Base-by-base conservation (phyloP, 129 eudicot species). In the Tagetes erecta region DNA sequence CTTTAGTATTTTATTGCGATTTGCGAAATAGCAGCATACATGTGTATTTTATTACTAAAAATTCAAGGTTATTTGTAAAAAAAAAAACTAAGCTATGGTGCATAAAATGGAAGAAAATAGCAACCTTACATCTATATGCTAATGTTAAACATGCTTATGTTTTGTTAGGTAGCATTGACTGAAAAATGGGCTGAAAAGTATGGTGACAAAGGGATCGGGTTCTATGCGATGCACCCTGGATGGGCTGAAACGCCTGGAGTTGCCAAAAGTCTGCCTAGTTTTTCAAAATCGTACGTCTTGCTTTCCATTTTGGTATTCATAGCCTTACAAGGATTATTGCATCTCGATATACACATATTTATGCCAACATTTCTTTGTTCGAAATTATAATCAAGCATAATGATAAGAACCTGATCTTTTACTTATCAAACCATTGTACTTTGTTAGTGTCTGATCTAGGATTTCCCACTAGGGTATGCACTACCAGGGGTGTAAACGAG, bases 201-300 rank as follows among this genome's bases (percentile, higher is more conserved):
- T 72, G 73, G 78, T 20, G 84, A 80, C 50, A 86, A 80, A 81
- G 96, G 97, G 45, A 90, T 93, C 34, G 95, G 96, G 34, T 90
- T 93, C 89, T 93, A 93, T 69, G 74, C 82, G 5, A 93, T 93
- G 98, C 98, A 90, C 86, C 98, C 97, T 35, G 98, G 98, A 38
- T 93, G 98, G 97, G 92, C 96, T 5, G 97, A 88, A 81, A 93
- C 97, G 0, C 97, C 98, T 39, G 96, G 96, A 79, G 96, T 93
- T 63, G 60, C 89, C 71, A 93, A 76, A 52, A 86, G 95, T 83
- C 39, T 93, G 78, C 92, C 98, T 3, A 76, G 79, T 11, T 93
- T 93, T 76, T 86, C 95, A 37, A 58, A 90, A 83, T 68, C 83
- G 96, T 93, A 88, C 60, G 45, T 31, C 67, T 46, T 49, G 69